A percentile compares a stretch with the other conserved stretches of the same genome.
phyloP scores from a whole-genome alignment of 805 yeast species.

The Suhomyces pyralidae region DNA sequence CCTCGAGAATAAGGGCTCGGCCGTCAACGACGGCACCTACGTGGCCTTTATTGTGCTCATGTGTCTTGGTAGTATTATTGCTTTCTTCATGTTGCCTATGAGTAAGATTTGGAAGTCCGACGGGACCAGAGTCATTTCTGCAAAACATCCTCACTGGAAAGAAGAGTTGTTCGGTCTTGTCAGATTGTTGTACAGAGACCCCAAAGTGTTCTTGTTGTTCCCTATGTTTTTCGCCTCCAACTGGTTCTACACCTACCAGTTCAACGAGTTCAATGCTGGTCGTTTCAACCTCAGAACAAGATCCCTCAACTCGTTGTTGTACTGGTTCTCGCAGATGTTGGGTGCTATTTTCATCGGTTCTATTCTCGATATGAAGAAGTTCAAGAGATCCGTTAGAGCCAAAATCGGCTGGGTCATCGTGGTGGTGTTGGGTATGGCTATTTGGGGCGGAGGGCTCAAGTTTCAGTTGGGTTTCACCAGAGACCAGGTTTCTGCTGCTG shows the following conservation, averaged over 20 bases:
- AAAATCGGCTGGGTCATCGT: conserved; percentile 42
- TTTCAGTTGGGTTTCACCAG: conserved; percentile 45
- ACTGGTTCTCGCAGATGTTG: conserved; percentile 59
- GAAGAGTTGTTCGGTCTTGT: conserved; percentile 44
- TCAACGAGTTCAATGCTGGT: conserved; percentile 54
- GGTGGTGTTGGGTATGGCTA: conserved; percentile 39
- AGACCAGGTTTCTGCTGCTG: conserved; percentile 21
- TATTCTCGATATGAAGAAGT: conserved; percentile 43
- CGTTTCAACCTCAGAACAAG: conserved; percentile 58
- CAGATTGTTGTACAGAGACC: conserved; percentile 36
- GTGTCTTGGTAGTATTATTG: conserved; percentile 44
- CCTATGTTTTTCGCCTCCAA: conserved; percentile 64
- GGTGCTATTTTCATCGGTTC: conserved; percentile 52
- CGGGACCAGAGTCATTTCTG: conserved; percentile 46
- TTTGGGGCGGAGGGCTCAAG: conserved; percentile 60
- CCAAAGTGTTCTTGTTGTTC: conserved; percentile 48
- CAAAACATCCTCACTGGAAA: conserved; percentile 45
- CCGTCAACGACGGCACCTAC: conserved; percentile 48
- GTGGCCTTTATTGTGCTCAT: conserved; percentile 54
- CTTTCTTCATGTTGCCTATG: conserved; percentile 47
- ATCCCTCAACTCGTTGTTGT: conserved; percentile 57
- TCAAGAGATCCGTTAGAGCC: conserved; percentile 46
- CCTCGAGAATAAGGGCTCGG: conserved; percentile 34
- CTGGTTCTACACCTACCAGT: conserved; percentile 67
- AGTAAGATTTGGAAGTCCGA: conserved; percentile 48